Conservation (phyloP, 768 basidiomycete species). For the Crassisporium funariophilum region DNA sequence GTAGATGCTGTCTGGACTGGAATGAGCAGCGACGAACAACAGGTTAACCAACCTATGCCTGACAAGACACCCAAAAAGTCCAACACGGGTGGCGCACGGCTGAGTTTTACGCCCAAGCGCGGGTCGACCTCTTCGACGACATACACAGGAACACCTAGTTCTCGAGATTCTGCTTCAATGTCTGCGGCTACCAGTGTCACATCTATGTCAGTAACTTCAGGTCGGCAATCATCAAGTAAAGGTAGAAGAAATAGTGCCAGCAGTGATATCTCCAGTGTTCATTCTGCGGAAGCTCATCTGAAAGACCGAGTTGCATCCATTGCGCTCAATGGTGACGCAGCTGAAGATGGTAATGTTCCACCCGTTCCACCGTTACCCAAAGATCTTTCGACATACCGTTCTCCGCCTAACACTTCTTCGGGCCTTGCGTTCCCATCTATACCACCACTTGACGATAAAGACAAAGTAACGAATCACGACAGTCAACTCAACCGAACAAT, state of each 20-base stretch:
- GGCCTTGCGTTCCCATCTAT: conserved; percentile 52
- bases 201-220: conserved; percentile 71
- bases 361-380: conserved; percentile 94
- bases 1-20: conserved; percentile 43
- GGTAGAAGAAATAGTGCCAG: conserved; percentile 80
- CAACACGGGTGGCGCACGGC: conserved; percentile 53
- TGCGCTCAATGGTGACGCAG: conserved; percentile 57
- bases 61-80: conserved; percentile 76
- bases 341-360: conserved; percentile 73
- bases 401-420: conserved; percentile 64
- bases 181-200: conserved; percentile 78
- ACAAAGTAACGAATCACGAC: conserved; percentile 45
- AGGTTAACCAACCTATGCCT: conserved; percentile 39
- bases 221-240: conserved; percentile 71
- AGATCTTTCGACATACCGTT: conserved; percentile 77
- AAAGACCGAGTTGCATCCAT: conserved; percentile 72
- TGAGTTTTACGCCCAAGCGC: conserved; percentile 83
- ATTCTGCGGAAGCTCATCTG: conserved; percentile 66
- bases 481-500: conserved; percentile 48
- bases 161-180: conserved; percentile 84
- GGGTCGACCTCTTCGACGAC: conserved; percentile 89
- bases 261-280: conserved; percentile 79
- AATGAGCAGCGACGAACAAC: conserved; percentile 62
- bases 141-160: conserved; percentile 80
- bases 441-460: conserved; percentile 46